These are phyloP conservation scores for Pythium volutum DNA, from an alignment of 352 stramenopile genomes.

Conservation along the genomic window DNA sequence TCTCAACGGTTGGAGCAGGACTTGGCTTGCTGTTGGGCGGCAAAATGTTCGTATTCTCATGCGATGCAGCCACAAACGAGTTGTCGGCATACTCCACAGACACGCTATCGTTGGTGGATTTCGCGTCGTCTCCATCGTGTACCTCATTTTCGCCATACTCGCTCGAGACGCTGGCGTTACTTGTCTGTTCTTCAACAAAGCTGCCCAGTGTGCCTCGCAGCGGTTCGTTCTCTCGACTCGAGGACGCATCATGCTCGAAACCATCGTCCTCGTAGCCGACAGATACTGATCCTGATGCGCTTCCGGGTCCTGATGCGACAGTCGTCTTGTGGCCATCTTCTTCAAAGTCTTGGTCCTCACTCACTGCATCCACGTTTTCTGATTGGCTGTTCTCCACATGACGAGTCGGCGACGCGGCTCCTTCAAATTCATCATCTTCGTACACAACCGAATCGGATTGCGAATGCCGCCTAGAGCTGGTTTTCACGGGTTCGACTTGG, in stretches of 20 bases:
- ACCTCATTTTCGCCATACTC: neutral
- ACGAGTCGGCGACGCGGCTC: neutral
- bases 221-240: neutral
- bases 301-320: neutral
- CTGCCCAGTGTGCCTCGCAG: neutral
- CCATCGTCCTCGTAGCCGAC: constrained; percentile 32
- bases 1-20: neutral
- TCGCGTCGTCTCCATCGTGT: neutral
- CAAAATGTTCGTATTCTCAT: neutral
- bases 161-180: neutral
- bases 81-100: neutral
- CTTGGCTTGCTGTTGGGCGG: too few relatives aligned
- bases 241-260: constrained; percentile 29
- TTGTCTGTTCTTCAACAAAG: neutral
- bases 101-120: neutral
- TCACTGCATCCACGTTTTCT: neutral
- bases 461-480: neutral
- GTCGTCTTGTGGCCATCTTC: neutral
- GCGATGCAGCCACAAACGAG: neutral
- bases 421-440: constrained; percentile 18
- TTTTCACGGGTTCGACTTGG: neutral
- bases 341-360: neutral
- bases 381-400: neutral
- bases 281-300: constrained; percentile 2
- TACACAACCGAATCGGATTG: constrained; percentile 9